Percentiles rank a stretch among this genome's conserved stretches.
These are phyloP conservation scores for Cupressus sempervirens DNA, from an alignment of 75 land plant species.

Conservation along the genomic window DNA sequence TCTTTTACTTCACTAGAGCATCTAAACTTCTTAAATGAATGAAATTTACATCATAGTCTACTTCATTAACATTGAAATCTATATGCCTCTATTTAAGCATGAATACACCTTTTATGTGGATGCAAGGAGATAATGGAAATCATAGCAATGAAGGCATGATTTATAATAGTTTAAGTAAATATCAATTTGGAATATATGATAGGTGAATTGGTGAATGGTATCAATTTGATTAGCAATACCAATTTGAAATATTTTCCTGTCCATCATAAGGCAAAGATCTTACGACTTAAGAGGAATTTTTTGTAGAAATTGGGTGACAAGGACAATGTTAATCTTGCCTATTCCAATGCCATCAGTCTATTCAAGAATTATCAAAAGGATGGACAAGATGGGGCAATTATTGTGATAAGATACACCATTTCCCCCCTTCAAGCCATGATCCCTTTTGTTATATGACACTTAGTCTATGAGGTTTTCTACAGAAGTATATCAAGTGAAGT, in stretches of 20 bases:
- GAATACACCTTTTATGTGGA: too few species aligned
- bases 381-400: constrained; percentile 99
- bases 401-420: constrained; percentile 78
- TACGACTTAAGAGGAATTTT: constrained; percentile 89
- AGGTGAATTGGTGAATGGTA: constrained; percentile 80
- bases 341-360: constrained; percentile 74
- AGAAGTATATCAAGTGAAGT: not conserved
- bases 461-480: not conserved
- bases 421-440: not conserved
- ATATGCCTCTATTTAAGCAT: too few species aligned
- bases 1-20: too few species aligned
- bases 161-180: too few species aligned
- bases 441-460: not conserved
- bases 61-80: too few species aligned
- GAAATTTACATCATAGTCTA: too few species aligned
- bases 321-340: constrained; percentile 76
- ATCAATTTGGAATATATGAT: constrained; percentile 93
- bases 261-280: constrained; percentile 93
- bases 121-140: too few species aligned
- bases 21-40: too few species aligned
- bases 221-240: constrained; percentile 85
- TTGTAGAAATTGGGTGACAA: constrained; percentile 75
- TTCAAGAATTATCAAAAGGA: constrained; percentile 90
- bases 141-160: too few species aligned
- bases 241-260: constrained; percentile 89